These are phyloP conservation scores for Backusella mclennaniae DNA, from an alignment of 192 early-diverging fungal species.

Conservation along the genomic window DNA sequence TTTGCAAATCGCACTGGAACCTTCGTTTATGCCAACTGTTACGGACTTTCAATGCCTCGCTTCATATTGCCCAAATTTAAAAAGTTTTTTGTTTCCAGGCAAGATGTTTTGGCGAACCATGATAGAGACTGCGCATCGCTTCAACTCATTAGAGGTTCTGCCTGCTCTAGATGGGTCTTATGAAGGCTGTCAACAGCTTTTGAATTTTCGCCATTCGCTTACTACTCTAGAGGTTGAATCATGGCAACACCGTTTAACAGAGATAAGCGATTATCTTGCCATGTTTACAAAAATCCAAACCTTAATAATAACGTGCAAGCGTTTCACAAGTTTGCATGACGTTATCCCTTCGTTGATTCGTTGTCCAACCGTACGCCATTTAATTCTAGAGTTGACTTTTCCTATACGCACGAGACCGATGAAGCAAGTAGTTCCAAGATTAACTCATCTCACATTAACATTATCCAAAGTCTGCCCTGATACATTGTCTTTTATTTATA, in stretches of 20 bases:
- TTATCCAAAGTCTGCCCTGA: neutral
- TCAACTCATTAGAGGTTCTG: neutral
- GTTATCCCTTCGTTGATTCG: neutral
- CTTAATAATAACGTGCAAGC: neutral
- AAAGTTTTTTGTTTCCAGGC: neutral
- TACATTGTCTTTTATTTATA: neutral
- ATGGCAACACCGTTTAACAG: neutral
- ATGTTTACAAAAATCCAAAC: neutral
- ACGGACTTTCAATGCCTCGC: neutral
- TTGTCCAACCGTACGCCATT: neutral
- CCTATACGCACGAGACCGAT: neutral
- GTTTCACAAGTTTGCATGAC: slow-evolving; percentile 2
- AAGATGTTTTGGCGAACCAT: slow-evolving; percentile 6
- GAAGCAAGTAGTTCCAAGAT: neutral
- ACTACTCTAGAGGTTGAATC: neutral
- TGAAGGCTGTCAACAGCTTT: neutral
- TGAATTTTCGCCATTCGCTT: neutral
- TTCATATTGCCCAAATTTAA: slow-evolving; percentile 3
- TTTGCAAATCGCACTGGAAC: neutral
- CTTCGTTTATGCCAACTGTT: neutral
- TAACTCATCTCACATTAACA: neutral
- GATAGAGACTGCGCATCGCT: neutral
- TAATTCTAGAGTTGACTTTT: neutral
- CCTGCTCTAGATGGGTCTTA: neutral
- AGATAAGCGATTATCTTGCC: neutral